phyloP scores from a whole-genome alignment of 2,329 filamentous ascomycete species.

The Venturia pyrina region DNA sequence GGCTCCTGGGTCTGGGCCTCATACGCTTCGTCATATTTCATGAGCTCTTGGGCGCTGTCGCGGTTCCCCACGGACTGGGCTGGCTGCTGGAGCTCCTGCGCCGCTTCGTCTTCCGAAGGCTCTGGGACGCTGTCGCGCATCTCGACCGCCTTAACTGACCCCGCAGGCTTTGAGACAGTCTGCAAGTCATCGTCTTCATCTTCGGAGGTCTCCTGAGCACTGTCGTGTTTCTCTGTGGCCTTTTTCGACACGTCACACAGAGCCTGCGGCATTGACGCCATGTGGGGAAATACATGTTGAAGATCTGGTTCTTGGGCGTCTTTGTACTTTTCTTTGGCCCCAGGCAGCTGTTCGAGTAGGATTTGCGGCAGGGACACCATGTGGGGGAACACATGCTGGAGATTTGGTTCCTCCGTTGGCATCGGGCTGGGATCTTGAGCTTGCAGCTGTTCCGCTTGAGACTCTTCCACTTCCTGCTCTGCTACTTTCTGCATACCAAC shows the following conservation, averaged over 20 bases:
- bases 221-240: not conserved
- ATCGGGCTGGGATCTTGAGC: not conserved
- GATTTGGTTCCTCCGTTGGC: not conserved
- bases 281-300: not conserved
- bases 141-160: not conserved
- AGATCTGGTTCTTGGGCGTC: not conserved
- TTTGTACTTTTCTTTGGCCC: not conserved
- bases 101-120: not conserved
- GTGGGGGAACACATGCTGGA: not conserved
- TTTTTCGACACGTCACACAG: not conserved
- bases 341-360: not conserved
- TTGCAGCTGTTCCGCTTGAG: not conserved
- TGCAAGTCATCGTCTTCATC: not conserved
- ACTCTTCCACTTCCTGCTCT: not conserved
- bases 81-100: not conserved
- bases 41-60: not conserved
- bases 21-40: not conserved
- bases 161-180: not conserved
- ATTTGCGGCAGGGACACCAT: not conserved
- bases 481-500: not conserved
- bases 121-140: not conserved
- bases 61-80: not conserved
- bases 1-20: not conserved
- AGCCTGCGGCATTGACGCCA: not conserved
- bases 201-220: not conserved